These are phyloP conservation scores for Pythium monospermum DNA, from an alignment of 352 stramenopile species.

Conservation along the genomic window DNA sequence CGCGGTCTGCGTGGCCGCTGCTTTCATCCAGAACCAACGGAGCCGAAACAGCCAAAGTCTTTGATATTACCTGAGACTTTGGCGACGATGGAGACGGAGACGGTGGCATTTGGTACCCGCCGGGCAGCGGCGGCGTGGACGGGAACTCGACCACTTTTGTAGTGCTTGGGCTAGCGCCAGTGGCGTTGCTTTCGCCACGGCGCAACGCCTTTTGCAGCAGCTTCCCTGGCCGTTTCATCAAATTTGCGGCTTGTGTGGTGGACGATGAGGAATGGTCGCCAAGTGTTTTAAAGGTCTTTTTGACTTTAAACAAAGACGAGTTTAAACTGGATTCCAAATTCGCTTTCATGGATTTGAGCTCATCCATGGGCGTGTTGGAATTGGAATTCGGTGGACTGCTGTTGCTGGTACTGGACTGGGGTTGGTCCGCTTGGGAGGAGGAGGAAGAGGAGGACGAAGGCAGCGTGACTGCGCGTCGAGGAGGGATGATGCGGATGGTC, in stretches of 20 bases:
- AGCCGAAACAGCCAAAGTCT: too few species aligned
- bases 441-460: too few species aligned
- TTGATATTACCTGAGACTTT: constrained; percentile 2
- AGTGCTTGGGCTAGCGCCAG: constrained; percentile 5
- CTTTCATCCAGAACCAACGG: constrained; percentile 13
- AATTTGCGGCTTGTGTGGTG: constrained; percentile 41
- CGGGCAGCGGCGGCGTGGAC: constrained; percentile 5
- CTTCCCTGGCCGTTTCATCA: constrained; percentile 67
- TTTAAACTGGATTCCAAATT: constrained; percentile 75
- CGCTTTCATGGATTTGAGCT: constrained; percentile 68
- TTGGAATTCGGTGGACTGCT: too few species aligned
- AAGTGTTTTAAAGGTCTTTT: constrained; percentile 61
- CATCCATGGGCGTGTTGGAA: constrained; percentile 35
- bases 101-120: too few species aligned
- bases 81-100: not conserved
- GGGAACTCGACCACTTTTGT: constrained; percentile 6
- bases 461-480: not conserved
- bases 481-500: constrained; percentile 36
- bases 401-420: not conserved
- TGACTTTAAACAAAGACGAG: constrained; percentile 66
- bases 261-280: constrained; percentile 28
- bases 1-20: too few species aligned
- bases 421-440: not conserved
- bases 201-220: constrained; percentile 53
- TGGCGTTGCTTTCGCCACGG: not conserved